Evolutionary conservation across 306 rosid species (phyloP), one percentile per base, ranked within the genome.

Genomic region (Vicia faba): DNA sequence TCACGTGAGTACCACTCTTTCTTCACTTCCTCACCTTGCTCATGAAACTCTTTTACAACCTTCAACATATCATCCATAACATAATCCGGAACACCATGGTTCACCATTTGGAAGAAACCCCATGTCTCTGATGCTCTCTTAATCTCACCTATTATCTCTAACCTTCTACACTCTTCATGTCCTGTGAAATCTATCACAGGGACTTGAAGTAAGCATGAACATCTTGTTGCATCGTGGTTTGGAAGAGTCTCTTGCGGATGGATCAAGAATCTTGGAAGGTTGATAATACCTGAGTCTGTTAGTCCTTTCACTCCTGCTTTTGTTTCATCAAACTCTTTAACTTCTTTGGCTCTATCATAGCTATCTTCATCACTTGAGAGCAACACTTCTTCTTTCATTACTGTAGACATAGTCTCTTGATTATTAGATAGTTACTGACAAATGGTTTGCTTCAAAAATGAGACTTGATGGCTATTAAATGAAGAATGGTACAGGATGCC

Each of bases 251-350:
- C 78, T 11, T 74, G 74, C 33, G 88, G 84, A 64, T 88, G 89
- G 29, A 87, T 68, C 66, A 88, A 77, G 72, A 88, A 85, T 41
- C 78, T 77, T 0, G 96, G 97, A 13, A 91, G 80, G 67, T 81
- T 84, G 3, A 64, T 45, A 51, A 85, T 71, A 7, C 89, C 91
- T 1, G 87, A 81, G 72, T 87, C 90, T 0, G 82, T 28, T 4
- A 91, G 82, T n/a, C 93, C 97, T 51, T 88, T 91, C 1, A 91
- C 88, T 36, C 97, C 96, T 4, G 80, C 82, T 75, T 83, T 86
- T 13, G 84, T 85, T 26, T 88, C 91, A 41, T 91, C 96, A 18
- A 88, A 91, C 33, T 83, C 84, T 55, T 74, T 83, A 49, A 88
- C 88, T 78, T 86, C 87, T 50, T 79, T 81, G 16, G 74, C 79